Evolutionary conservation across 306 rosid genomes (phyloP), one percentile per base, ranked within the genome.

Genomic region (Parietaria judaica): DNA sequence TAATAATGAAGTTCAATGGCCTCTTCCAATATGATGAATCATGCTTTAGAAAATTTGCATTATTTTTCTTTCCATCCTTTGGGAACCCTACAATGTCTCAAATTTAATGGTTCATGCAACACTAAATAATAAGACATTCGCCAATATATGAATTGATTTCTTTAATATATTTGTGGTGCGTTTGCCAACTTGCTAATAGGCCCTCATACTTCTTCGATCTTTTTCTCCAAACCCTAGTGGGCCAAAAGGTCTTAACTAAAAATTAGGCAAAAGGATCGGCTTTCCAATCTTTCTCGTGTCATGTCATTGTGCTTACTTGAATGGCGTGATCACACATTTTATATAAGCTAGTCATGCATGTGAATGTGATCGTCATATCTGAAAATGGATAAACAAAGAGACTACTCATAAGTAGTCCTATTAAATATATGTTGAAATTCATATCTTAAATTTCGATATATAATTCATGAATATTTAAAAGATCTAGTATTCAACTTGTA

Each of bases 21-120:
- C 61, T 31, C 41, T 45, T 31, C 14, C 53, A 17, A 16, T 14
- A 14, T 44, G 51, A 60, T 41, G 14, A 48, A 11, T 17, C 23
- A n/a, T 3, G 7, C 39, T 11, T 47, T 61, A 50, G 3, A 53
- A 8, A 45, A 4, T 16, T 6, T 45, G 35, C 16, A 49, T 10
- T 46, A 51, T 48, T 46, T 56, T 44, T 35, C 60, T 71, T 44
- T 35, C 60, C 74, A 61, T 60, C 56, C 63, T 66, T 54, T 23
- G 60, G 53, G 41, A 62, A 52, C 68, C 71, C 71, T 64, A 58
- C 74, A 58, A 39, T 48, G 65, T 57, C 68, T 56, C 47, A 51
- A 23, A 23, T 23, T 23, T 23, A 23, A 49, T n/a, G 61, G 61
- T 59, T 36, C 49, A 39, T 51, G 68, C 47, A 39, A 54, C 55